Evolutionary conservation across 2,329 filamentous ascomycete genomes (phyloP).

Genomic region (Thelonectria blattea): DNA sequence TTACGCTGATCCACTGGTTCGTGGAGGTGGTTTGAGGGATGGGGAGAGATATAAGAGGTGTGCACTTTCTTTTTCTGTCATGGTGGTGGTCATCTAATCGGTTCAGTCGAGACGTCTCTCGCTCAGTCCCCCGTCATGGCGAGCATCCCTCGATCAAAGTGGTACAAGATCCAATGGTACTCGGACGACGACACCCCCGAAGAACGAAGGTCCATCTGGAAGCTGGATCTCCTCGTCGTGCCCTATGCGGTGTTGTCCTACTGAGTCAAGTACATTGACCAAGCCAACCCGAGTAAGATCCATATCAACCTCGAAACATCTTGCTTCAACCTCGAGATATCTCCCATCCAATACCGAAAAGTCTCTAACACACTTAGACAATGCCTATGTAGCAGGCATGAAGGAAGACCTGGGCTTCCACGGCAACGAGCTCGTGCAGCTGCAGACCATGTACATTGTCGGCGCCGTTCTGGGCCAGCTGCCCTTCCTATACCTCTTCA

Average conservation of each 20-base stretch:
- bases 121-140: conserved; percentile 1
- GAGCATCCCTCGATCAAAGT: conserved; percentile 14
- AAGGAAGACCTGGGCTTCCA: conserved; percentile 57
- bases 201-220: conserved; percentile 14
- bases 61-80: background rate
- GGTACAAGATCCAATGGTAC: conserved; percentile 20
- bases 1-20: background rate
- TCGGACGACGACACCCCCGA: conserved; percentile 19
- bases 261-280: conserved; percentile 19
- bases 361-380: conserved; percentile 43
- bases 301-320: background rate
- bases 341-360: no score
- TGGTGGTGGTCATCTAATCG: background rate
- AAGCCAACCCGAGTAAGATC: conserved; percentile 13
- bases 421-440: conserved; percentile 58
- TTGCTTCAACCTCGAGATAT: background rate
- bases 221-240: conserved; percentile 15
- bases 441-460: conserved; percentile 55
- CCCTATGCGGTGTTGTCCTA: conserved; percentile 17
- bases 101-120: background rate
- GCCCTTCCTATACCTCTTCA: conserved; percentile 57
- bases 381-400: conserved; percentile 60
- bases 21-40: background rate
- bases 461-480: conserved; percentile 57
- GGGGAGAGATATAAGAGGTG: background rate